phyloP scores from a whole-genome alignment of 768 basidiomycete genomes.

The Lyophyllum decastes region DNA sequence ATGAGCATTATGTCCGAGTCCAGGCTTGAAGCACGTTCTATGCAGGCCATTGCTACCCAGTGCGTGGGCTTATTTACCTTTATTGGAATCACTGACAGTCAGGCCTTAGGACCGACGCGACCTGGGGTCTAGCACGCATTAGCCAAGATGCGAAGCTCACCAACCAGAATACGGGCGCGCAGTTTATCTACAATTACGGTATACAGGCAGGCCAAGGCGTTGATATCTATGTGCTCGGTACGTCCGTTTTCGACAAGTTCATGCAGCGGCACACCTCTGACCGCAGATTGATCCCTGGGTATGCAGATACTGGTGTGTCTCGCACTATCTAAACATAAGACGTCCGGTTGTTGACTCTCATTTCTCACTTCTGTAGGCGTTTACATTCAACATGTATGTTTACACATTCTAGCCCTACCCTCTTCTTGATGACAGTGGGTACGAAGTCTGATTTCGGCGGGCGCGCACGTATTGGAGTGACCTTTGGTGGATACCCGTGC shows the following conservation, averaged over 20 bases:
- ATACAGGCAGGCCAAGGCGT: constrained; percentile 14
- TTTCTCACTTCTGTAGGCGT: not conserved
- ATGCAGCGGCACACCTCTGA: not conserved
- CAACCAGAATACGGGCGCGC: constrained; percentile 19
- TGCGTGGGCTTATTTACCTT: not conserved
- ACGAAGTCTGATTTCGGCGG: constrained; percentile 19
- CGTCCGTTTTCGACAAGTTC: not conserved
- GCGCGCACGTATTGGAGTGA: constrained; percentile 23
- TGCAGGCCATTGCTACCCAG: not conserved
- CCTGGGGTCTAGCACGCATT: constrained; percentile 20
- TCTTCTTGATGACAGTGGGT: not conserved
- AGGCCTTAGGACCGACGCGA: constrained; percentile 13
- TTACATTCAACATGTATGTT: constrained; percentile 7
- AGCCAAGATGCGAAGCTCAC: constrained; percentile 15
- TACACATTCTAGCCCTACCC: not conserved
- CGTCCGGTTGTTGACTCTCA: not conserved
- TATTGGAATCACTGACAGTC: not conserved
- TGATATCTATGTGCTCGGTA: constrained; percentile 25
- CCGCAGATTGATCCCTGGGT: no score
- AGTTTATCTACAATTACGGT: constrained; percentile 15
- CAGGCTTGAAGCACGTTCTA: not conserved
- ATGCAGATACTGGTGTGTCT: constrained; percentile 14
- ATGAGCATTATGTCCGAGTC: constrained; percentile 1
- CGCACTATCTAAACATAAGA: not conserved
- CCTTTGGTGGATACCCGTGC: constrained; percentile 20